Conservation (phyloP, 176 grass and related monocot genomes). For the Tillandsia leiboldiana region DNA sequence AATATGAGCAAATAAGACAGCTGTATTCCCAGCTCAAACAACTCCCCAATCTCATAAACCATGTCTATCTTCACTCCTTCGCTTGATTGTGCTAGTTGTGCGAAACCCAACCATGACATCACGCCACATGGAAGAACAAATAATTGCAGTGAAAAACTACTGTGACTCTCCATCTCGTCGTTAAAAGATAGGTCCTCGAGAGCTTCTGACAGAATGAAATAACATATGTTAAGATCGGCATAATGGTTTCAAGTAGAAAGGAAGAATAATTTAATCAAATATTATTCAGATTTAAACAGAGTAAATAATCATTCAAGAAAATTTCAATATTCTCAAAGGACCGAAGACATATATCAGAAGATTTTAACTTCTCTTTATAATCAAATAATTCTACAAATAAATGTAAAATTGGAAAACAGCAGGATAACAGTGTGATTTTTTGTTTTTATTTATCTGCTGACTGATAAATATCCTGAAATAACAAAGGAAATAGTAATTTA, state of each 20-base stretch:
- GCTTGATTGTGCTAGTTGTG: conserved; percentile 42
- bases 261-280: background rate
- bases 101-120: conserved; percentile 55
- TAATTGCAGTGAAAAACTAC: conserved; percentile 19
- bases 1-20: conserved; percentile 78
- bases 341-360: background rate
- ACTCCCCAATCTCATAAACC: conserved; percentile 76
- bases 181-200: background rate
- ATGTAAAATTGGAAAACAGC: background rate
- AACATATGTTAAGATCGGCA: background rate
- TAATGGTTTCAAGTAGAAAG: background rate
- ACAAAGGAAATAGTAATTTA: background rate
- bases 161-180: conserved; percentile 24
- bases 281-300: background rate
- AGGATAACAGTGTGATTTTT: background rate
- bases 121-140: conserved; percentile 40
- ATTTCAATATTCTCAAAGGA: too few species aligned
- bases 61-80: conserved; percentile 53
- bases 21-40: conserved; percentile 93
- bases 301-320: background rate
- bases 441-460: background rate
- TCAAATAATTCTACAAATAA: background rate
- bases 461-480: background rate
- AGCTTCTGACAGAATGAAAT: conserved; percentile 17
- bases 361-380: background rate